phyloP scores from a whole-genome alignment of 1,284 basidiomycete species.

The Sporisorium scitamineum region DNA sequence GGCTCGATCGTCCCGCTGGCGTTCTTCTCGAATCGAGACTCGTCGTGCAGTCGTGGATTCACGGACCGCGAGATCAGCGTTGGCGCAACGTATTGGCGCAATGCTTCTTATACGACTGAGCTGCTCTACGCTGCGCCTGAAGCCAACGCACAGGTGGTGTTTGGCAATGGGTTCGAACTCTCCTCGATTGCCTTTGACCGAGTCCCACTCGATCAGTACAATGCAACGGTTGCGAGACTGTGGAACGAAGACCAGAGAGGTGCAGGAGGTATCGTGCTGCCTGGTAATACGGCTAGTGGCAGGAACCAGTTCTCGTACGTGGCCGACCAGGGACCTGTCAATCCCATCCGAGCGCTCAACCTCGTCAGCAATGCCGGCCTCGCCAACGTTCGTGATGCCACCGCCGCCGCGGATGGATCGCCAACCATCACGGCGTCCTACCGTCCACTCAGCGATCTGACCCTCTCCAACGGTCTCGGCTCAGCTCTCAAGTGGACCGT shows the following conservation, averaged over 20 bases:
- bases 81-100: constrained; percentile 28
- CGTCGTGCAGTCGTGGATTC: constrained; percentile 71
- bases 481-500: constrained; percentile 39
- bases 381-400: constrained; percentile 11
- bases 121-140: constrained; percentile 31
- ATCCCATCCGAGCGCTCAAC: constrained; percentile 33
- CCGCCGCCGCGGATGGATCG: constrained; percentile 11
- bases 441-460: constrained; percentile 26
- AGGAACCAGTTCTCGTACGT: constrained; percentile 29
- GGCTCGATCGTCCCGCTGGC: constrained; percentile 77
- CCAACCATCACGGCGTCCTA: constrained; percentile 32
- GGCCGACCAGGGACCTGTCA: constrained; percentile 19
- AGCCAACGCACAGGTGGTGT: constrained; percentile 22
- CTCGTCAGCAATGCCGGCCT: constrained; percentile 43
- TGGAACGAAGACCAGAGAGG: constrained; percentile 22
- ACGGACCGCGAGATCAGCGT: constrained; percentile 67
- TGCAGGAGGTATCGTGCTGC: constrained; percentile 22
- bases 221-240: constrained; percentile 3
- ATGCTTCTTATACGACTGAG: constrained; percentile 14
- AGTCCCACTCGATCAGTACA: constrained; percentile 24
- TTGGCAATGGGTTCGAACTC: constrained; percentile 34
- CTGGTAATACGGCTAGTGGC: constrained; percentile 1
- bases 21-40: constrained; percentile 74
- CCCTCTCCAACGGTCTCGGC: constrained; percentile 39
- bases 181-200: constrained; percentile 18